phyloP scores from a whole-genome alignment of 1,284 basidiomycete species.

The Cutaneotrichosporon dermatis region DNA sequence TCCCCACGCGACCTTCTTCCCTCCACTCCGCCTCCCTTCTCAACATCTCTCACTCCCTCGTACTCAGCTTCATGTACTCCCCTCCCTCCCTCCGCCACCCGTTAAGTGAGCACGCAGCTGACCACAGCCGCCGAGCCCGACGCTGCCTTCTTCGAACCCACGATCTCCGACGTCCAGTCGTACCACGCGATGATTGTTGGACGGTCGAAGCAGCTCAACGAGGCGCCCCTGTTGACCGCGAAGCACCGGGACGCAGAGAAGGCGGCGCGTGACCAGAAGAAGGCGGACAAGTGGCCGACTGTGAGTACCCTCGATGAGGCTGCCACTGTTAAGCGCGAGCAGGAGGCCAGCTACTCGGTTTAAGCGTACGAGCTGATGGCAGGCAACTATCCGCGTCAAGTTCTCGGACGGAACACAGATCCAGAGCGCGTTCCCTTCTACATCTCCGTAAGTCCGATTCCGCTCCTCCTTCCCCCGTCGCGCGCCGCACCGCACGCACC shows the following conservation, averaged over 20 bases:
- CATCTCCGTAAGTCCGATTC: constrained; percentile 31
- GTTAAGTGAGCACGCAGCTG: neutral
- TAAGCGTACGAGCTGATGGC: neutral
- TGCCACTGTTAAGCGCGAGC: too few relatives aligned
- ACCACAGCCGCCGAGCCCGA: constrained; percentile 10
- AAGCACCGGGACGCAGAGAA: constrained; percentile 42
- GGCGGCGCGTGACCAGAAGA: constrained; percentile 31
- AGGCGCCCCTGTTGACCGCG: constrained; percentile 39
- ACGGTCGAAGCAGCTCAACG: constrained; percentile 37
- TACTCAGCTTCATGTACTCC: too few relatives aligned
- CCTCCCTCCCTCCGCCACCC: too few relatives aligned
- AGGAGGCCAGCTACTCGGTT: too few relatives aligned
- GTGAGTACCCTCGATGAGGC: constrained; percentile 22
- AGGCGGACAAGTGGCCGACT: constrained; percentile 44
- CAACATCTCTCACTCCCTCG: too few relatives aligned
- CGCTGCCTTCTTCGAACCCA: constrained; percentile 42
- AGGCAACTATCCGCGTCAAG: constrained; percentile 46
- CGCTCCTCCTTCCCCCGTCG: too few relatives aligned
- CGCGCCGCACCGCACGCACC: too few relatives aligned
- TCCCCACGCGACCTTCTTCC: too few relatives aligned
- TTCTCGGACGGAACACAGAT: constrained; percentile 48
- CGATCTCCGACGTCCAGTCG: constrained; percentile 39
- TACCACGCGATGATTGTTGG: constrained; percentile 34
- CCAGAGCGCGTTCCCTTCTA: constrained; percentile 42
- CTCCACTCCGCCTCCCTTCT: too few relatives aligned